A percentile compares a stretch with the other conserved stretches of the same genome.
Evolutionary conservation across 192 early-diverging fungal species (phyloP).

Genomic region (Kappamyces sp.): DNA sequence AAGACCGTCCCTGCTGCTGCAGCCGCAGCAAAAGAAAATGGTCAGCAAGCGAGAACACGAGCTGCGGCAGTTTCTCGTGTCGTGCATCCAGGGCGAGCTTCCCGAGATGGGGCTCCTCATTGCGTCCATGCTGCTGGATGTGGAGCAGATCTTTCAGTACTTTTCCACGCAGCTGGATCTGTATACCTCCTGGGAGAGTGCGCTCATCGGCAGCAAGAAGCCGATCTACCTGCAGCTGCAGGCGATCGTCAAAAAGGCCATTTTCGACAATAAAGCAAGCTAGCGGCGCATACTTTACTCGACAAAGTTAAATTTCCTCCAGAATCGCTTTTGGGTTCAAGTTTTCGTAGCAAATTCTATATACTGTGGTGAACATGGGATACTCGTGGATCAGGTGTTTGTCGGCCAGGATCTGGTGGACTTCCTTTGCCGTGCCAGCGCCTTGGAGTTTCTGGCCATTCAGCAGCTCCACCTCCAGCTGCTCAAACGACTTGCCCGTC

Average conservation of each 20-base stretch:
- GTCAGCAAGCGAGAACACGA: not conserved
- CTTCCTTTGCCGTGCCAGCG: constrained; percentile 82
- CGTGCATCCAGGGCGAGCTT: constrained; percentile 2
- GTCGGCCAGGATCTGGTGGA: constrained; percentile 70
- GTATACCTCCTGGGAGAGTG: too few species aligned
- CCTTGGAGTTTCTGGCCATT: constrained; percentile 98
- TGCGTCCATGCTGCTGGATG: constrained; percentile 6
- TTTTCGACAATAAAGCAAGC: too few species aligned
- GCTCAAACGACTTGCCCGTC: constrained; percentile 89
- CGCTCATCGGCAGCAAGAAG: too few species aligned
- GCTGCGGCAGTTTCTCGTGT: not conserved
- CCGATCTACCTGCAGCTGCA: too few species aligned
- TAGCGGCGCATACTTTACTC: too few species aligned
- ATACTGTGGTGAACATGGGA: constrained; percentile 92
- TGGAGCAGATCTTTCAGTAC: not conserved
- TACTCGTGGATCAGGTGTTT: constrained; percentile 63
- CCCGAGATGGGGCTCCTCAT: constrained; percentile 10
- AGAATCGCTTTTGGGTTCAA: constrained; percentile 65
- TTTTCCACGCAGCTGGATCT: too few species aligned
- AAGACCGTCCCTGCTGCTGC: too few species aligned
- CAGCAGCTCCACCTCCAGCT: constrained; percentile 85
- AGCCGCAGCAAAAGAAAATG: not conserved
- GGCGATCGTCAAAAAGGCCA: too few species aligned
- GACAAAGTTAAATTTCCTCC: constrained; percentile 28
- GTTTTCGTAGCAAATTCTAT: constrained; percentile 82